Evolutionary conservation across 495 filamentous ascomycete genomes (phyloP).

Genomic region (Melanomma pulvis-pyrius): DNA sequence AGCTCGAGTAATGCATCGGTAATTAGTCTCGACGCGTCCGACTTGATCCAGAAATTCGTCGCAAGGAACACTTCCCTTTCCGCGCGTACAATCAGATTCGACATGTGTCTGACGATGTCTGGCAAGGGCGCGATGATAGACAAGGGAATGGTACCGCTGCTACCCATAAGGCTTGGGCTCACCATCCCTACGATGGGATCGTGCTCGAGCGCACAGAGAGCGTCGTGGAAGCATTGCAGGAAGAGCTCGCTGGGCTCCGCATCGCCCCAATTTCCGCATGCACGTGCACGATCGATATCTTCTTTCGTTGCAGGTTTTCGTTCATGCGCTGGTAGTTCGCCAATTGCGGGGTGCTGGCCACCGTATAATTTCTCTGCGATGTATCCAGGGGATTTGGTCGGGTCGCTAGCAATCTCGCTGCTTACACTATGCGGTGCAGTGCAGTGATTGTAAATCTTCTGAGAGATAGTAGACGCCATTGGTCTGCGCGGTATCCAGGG

Average conservation of each 20-base stretch:
- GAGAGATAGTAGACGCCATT: constrained; percentile 47
- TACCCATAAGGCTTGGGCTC: constrained; percentile 72
- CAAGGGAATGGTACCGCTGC: constrained; percentile 65
- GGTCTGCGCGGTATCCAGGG: constrained; percentile 11
- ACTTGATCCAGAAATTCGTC: constrained; percentile 75
- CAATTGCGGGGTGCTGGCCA: constrained; percentile 17
- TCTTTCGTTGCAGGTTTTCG: constrained; percentile 42
- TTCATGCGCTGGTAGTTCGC: constrained; percentile 17
- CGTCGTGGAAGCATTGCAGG: constrained; percentile 68
- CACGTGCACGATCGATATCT: constrained; percentile 55
- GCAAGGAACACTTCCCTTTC: constrained; percentile 72
- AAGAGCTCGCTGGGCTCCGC: constrained; percentile 68
- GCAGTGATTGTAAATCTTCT: constrained; percentile 57
- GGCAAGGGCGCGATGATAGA: constrained; percentile 70
- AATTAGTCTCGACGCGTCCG: constrained; percentile 65
- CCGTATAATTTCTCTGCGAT: constrained; percentile 61
- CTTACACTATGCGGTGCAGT: constrained; percentile 57
- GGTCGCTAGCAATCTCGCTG: constrained; percentile 58
- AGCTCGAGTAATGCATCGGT: constrained; percentile 71
- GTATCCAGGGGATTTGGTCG: constrained; percentile 54
- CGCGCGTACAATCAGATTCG: constrained; percentile 73
- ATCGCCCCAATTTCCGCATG: constrained; percentile 70
- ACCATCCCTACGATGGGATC: constrained; percentile 61
- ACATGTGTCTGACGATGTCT: constrained; percentile 72
- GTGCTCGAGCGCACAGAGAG: constrained; percentile 61